Evolutionary conservation across 2,329 filamentous ascomycete species (phyloP), one percentile per base, ranked within the genome.

Genomic region (Cercospora sp.): DNA sequence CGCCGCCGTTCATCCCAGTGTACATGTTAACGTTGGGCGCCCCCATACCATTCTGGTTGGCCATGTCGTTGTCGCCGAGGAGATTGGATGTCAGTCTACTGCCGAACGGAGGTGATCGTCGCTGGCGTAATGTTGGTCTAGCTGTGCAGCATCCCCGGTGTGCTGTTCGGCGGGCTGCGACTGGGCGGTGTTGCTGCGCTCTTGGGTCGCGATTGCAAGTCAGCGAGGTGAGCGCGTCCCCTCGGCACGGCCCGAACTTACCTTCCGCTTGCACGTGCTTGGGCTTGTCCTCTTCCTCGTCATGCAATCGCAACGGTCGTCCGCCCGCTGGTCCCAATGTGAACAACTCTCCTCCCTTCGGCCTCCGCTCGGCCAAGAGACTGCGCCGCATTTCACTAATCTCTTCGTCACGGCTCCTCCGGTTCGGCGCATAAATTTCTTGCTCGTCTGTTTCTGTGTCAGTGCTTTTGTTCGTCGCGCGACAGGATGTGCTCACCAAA

Each of bases 11-110:
- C 67, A 76, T 70, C 55, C 72, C 73, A 28, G 63, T 71, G 69
- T 76, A 75, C 66, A 75, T 69, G 40, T 70, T 72, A 6, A 71
- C 71, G 51, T 74, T 76, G 43, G 71, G 72, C 40, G 70, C 73
- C 49, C 72, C 72, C 32, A 74, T 62, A 10, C 71, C 73, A 59
- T 74, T 74, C 66, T 74, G 72, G 59, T 75, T 75, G 51, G 73
- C 72, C 74, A 74, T 75, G 59, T 53, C 58, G 63, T 37, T 51
- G 12, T 68, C 28, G 21, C 43, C 40, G 43, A 26, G 13, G n/a
- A 37, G n/a, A 58, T 58, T 28, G 53, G 53, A n/a, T 12, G 21
- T 58, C 26, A 28, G 53, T 51, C 45, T 51, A 51, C 45, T 13
- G 45, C 45, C 45, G 45, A 51, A 51, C 45, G 21, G 45, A 51